Conservation (phyloP, 2,329 filamentous ascomycete species). For the Colletotrichum costaricense region DNA sequence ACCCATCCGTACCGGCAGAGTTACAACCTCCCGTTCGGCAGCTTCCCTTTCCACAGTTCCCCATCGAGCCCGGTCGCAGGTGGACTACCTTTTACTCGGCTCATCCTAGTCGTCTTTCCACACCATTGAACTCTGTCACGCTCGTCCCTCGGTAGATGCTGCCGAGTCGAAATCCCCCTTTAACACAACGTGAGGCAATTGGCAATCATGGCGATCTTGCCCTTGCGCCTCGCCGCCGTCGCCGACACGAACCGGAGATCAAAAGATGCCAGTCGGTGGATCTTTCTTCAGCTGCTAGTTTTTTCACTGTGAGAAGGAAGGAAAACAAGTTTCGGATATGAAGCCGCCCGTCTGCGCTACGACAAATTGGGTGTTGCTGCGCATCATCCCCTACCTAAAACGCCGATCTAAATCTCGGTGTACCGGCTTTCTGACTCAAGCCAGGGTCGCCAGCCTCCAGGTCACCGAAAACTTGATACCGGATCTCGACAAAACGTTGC, state of each 20-base stretch:
- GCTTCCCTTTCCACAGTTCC: neutral
- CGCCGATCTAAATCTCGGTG: slow-evolving; percentile 19
- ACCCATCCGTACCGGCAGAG: slow-evolving; percentile 1
- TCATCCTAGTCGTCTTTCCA: neutral
- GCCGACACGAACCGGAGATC: neutral
- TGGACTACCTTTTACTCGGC: neutral
- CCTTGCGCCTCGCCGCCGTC: neutral
- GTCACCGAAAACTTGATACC: neutral
- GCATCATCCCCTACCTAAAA: neutral
- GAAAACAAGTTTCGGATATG: slow-evolving; percentile 2
- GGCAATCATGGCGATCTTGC: neutral
- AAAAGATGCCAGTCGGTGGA: neutral
- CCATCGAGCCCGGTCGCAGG: neutral
- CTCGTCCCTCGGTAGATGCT: neutral
- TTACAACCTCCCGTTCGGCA: neutral
- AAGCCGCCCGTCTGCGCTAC: slow-evolving; percentile 4
- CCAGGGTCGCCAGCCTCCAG: neutral
- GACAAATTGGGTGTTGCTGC: slow-evolving; percentile 6
- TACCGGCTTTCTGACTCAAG: slow-evolving; percentile 19
- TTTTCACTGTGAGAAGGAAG: neutral
- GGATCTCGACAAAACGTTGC: slow-evolving; percentile 3
- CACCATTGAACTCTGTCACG: slow-evolving; percentile 5
- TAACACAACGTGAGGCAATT: slow-evolving; percentile 1
- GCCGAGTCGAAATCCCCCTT: slow-evolving; percentile 1
- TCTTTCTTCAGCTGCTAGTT: neutral